These are phyloP conservation scores for Elymus sibiricus DNA, from an alignment of 176 grass and related monocot genomes.

Conservation along the genomic window DNA sequence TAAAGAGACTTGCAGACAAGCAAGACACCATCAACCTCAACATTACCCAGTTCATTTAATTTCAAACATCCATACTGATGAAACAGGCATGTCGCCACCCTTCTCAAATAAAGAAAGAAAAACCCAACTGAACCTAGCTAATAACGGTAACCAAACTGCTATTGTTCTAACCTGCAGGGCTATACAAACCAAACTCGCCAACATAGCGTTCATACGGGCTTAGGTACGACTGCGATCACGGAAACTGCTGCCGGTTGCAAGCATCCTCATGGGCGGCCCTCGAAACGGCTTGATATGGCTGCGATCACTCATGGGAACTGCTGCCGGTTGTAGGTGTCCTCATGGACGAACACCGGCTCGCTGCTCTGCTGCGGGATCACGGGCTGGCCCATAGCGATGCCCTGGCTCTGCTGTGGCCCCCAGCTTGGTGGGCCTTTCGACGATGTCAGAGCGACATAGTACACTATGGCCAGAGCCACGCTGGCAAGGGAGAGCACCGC, in stretches of 20 bases:
- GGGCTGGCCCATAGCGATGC: constrained; percentile 79
- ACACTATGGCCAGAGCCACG: constrained; percentile 75
- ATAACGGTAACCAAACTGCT: background rate
- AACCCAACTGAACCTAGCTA: constrained; percentile 21
- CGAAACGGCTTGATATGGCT: background rate
- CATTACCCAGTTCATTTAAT: constrained; percentile 40
- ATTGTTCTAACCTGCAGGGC: constrained; percentile 39
- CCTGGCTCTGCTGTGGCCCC: constrained; percentile 51
- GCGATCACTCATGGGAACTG: constrained; percentile 51
- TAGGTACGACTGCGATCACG: constrained; percentile 22
- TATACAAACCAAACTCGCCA: constrained; percentile 42
- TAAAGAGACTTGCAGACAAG: background rate
- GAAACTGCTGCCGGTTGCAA: constrained; percentile 67
- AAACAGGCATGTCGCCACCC: constrained; percentile 7
- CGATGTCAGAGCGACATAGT: constrained; percentile 63
- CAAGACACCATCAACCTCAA: background rate
- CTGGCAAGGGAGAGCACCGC: constrained; percentile 87
- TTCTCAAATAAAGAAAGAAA: background rate
- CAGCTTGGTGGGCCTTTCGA: constrained; percentile 38
- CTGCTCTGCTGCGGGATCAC: constrained; percentile 70
- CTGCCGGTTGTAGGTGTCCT: constrained; percentile 92
- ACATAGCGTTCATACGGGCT: background rate
- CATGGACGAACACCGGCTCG: constrained; percentile 84
- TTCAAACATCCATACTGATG: constrained; percentile 15
- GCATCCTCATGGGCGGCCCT: constrained; percentile 60